A percentile compares a stretch with the other conserved stretches of the same genome.
phyloP scores from a whole-genome alignment of 2,329 filamentous ascomycete species.

The Claviceps sorghi region DNA sequence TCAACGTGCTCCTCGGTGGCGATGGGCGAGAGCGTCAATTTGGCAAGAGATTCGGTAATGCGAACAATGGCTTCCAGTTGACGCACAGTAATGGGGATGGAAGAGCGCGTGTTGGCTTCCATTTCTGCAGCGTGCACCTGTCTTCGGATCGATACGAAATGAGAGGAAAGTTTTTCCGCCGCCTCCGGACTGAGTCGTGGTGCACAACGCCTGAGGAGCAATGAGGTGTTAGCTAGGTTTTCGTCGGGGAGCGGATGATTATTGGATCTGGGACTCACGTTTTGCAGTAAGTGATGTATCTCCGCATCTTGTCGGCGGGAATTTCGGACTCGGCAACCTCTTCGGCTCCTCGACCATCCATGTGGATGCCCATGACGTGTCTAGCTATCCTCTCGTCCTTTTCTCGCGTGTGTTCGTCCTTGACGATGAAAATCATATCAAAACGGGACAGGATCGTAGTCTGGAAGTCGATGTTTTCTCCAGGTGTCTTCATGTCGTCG shows the following conservation, averaged over 20 bases:
- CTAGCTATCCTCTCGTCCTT: slow-evolving; percentile 89
- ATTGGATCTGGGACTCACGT: slow-evolving; percentile 50
- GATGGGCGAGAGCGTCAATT: slow-evolving; percentile 70
- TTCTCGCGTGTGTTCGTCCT: slow-evolving; percentile 78
- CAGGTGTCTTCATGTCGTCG: slow-evolving; percentile 92
- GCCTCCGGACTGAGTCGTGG: slow-evolving; percentile 82
- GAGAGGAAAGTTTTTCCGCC: slow-evolving; percentile 87
- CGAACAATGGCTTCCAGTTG: slow-evolving; percentile 95
- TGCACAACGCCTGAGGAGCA: slow-evolving; percentile 57
- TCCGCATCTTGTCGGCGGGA: slow-evolving; percentile 89
- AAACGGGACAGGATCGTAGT: slow-evolving; percentile 97
- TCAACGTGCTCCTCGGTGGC: slow-evolving; percentile 89
- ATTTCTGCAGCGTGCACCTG: slow-evolving; percentile 87
- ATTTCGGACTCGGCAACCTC: slow-evolving; percentile 80
- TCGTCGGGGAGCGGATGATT: slow-evolving; percentile 14
- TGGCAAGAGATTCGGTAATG: slow-evolving; percentile 91
- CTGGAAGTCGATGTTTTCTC: slow-evolving; percentile 98
- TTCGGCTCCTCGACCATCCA: slow-evolving; percentile 72
- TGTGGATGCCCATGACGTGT: slow-evolving; percentile 95
- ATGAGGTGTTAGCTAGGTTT: slow-evolving; percentile 15
- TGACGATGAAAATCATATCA: slow-evolving; percentile 99
- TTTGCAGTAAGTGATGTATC: slow-evolving; percentile 95
- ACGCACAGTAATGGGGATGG: slow-evolving; percentile 93
- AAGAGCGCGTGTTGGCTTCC: slow-evolving; percentile 77
- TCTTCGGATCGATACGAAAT: slow-evolving; percentile 90